Evolutionary conservation across 208 protist genomes (phyloP).

Genomic region (Vickermania ingenoplastis): DNA sequence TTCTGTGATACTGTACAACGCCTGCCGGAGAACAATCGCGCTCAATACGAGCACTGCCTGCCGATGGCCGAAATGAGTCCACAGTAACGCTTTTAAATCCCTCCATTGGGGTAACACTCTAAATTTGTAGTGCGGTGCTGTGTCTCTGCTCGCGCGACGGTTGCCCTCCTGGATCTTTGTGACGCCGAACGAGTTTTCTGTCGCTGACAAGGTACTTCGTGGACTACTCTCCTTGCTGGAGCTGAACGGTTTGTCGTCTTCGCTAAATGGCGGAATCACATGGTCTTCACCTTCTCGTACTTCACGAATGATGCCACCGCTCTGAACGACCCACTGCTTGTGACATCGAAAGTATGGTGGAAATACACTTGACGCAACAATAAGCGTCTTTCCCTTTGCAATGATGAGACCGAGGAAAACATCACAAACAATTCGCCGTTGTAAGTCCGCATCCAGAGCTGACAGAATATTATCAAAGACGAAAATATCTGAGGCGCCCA

Average conservation of each 20-base stretch:
- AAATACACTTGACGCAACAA: conserved; percentile 33
- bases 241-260: no score
- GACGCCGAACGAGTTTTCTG: no score
- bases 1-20: conserved; percentile 50
- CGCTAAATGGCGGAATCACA: no score
- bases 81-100: conserved; percentile 33
- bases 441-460: conserved; percentile 89
- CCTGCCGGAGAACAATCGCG: conserved; percentile 32
- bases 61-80: conserved; percentile 26
- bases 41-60: conserved; percentile 22
- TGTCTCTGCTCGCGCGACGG: no score
- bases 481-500: conserved; percentile 54
- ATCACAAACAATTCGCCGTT: conserved; percentile 61
- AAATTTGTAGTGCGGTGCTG: no score
- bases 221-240: no score
- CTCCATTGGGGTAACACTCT: conserved; percentile 18
- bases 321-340: conserved; percentile 26
- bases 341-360: conserved; percentile 29
- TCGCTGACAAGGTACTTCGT: no score
- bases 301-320: conserved; percentile 22
- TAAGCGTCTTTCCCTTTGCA: conserved; percentile 27
- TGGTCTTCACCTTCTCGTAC: conserved; percentile 2
- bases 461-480: conserved; percentile 90
- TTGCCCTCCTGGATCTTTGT: no score
- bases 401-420: conserved; percentile 45